Base-by-base conservation (phyloP, 345 rosid species). In the Eucalyptus tenuipes region DNA sequence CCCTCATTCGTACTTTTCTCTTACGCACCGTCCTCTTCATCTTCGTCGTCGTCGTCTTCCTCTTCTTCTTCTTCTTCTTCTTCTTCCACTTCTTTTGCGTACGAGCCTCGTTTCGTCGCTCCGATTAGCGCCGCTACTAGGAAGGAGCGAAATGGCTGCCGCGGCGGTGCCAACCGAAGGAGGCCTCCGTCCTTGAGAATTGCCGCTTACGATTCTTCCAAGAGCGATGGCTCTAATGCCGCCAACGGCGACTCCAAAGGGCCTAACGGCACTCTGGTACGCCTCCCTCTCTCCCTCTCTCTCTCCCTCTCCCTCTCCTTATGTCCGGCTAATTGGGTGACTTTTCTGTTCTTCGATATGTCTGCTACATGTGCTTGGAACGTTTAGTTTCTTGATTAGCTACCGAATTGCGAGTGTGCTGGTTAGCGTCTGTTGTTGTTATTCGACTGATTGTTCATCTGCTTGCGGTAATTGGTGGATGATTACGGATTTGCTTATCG, bases 211-310 rank as follows among this genome's bases (percentile, higher is more conserved):
- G 96, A 90, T 92, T 93, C 98, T 87, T 95, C 97, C 75, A 91
- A 92, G 75, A 71, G 89, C 85, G 94, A 92, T 40, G 48, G 92
- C 81, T 89, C 94, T 20, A 90, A 90, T 89, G 89, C 92, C 5
- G 88, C 94, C 80, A 89, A 94, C 84, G 92, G 93, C 61, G 96
- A 96, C 55, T 91, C 97, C 86, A 94, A 95, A 89, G 94, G 93
- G 45, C 91, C 97, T n/a, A 94, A 92, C 86, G 96, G 98, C 89
- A 53, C 94, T 89, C 53, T 92, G 98, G 99, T 97, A 95, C 86
- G 12, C 49, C 8, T 50, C 49, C 37, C 52, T 24, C 8, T 27
- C 81, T 11, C 48, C n/a, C 17, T n/a, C 31, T 61, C 27, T 47
- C 31, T 49, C 27, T 68, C n/a, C n/a, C 31, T 64, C 44, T 25